A percentile compares a stretch with the other conserved stretches of the same genome.
These are phyloP conservation scores for Trichomonas vaginalis DNA, from an alignment of 208 protist genomes.

Conservation along the genomic window DNA sequence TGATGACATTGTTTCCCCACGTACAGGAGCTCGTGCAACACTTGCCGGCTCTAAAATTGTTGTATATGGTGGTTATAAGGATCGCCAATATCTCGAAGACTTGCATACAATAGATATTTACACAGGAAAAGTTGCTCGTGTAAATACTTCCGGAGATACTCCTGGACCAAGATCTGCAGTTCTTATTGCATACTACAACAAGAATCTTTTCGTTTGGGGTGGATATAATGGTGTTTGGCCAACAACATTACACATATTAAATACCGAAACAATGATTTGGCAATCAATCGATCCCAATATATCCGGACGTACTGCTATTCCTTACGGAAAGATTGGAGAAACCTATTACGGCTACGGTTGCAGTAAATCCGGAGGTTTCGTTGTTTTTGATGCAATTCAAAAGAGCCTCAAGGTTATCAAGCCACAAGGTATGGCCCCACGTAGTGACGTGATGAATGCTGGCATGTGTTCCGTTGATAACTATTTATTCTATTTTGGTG, in stretches of 20 bases:
- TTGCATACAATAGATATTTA: neutral
- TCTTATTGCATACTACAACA: neutral
- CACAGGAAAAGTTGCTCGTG: neutral
- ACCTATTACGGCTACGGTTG: neutral
- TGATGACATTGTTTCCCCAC: neutral
- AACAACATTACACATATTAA: neutral
- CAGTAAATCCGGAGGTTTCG: neutral
- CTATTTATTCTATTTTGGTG: neutral
- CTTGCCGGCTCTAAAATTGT: neutral
- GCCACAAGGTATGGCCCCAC: neutral
- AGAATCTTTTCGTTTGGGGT: neutral
- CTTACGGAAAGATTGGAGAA: neutral
- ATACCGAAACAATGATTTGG: neutral
- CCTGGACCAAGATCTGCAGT: neutral
- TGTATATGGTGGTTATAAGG: neutral
- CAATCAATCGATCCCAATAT: too few relatives aligned
- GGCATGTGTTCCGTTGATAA: neutral
- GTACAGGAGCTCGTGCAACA: neutral
- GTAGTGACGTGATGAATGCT: neutral
- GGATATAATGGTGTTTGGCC: neutral
- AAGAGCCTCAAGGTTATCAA: neutral
- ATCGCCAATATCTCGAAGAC: neutral
- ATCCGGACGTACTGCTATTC: neutral
- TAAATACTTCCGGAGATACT: neutral
- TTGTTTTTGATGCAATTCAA: neutral